Evolutionary conservation across 2,329 filamentous ascomycete genomes (phyloP), one percentile per base, ranked within the genome.

Genomic region (Pseudogymnoascus pannorum): DNA sequence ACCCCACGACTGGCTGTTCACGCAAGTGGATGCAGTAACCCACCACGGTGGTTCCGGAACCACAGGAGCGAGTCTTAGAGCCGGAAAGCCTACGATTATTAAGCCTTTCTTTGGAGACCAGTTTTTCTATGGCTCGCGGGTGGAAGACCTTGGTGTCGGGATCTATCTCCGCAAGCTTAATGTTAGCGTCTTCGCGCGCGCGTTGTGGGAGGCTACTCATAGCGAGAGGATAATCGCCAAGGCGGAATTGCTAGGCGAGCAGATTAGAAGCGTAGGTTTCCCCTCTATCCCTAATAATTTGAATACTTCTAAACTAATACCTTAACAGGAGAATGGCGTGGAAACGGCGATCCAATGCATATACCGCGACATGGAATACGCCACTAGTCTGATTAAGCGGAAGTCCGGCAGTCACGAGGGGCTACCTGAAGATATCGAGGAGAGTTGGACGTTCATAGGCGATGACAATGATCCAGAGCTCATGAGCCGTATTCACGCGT

Each of bases 91-190:
- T 0, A 97, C 94, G 0, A 92, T 99, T 65, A 89, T 97, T 71
- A 90, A 93, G 64, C 94, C 94, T 0, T 99, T 97, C 78, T 99
- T 99, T 71, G 94, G 94, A 4, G 94, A 99, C 69, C 94, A 99
- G 72, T 97, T 89, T 79, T 99, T 99, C 79, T 97, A 96, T 69
- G 94, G 92, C 5, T 84, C 81, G 29, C 83, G 94, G 3, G 89
- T 97, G 1, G 92, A 97, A 73, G 93, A 97, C 70, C 79, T 99
- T 5, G 93, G 94, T 0, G 94, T 97, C 2, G 94, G 94, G 0
- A 87, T 96, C 18, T 91, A 87, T 70, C 80, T 99, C 68, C 92
- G 89, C 78, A 94, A 91, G 74, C 85, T 96, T 78, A 95, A 94
- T 20, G 87, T 90, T n/a, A 88, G 85, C 66, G 83, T 87, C 36